Percentiles rank a stretch among this genome's conserved stretches.
These are phyloP conservation scores for Apiospora sp. DNA, from an alignment of 2,329 filamentous ascomycete genomes.

Conservation along the genomic window DNA sequence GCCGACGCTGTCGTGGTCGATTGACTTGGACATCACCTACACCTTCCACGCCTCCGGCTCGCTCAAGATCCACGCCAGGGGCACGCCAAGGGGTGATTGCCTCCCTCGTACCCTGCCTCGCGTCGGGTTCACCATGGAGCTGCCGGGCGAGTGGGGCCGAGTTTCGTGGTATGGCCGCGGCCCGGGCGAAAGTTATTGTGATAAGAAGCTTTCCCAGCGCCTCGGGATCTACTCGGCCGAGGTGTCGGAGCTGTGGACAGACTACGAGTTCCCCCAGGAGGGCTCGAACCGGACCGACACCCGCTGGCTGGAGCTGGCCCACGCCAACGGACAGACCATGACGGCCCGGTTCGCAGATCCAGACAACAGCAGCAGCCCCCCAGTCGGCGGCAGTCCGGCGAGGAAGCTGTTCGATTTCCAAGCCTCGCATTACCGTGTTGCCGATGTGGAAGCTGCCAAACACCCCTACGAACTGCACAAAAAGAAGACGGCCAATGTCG, in stretches of 20 bases:
- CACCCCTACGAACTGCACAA: constrained; percentile 70
- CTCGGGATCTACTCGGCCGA: constrained; percentile 57
- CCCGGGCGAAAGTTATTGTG: constrained; percentile 71
- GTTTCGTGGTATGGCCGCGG: constrained; percentile 72
- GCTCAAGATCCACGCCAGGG: constrained; percentile 58
- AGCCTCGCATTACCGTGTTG: constrained; percentile 60
- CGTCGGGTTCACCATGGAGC: constrained; percentile 63
- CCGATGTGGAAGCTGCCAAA: constrained; percentile 62
- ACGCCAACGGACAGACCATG: constrained; percentile 35
- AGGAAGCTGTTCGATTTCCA: constrained; percentile 60
- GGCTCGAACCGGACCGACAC: constrained; percentile 70
- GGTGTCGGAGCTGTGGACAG: constrained; percentile 63
- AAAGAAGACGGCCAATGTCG: constrained; percentile 60
- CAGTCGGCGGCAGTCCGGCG: constrained; percentile 42
- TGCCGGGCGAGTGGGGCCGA: constrained; percentile 37
- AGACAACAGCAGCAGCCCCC: constrained; percentile 25
- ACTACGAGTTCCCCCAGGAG: constrained; percentile 75
- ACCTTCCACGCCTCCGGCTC: constrained; percentile 56
- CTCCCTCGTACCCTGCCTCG: constrained; percentile 67
- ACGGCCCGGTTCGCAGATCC: constrained; percentile 40
- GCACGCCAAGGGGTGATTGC: constrained; percentile 55
- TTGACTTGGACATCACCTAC: constrained; percentile 61
- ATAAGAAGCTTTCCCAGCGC: constrained; percentile 69
- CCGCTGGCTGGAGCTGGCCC: constrained; percentile 60
- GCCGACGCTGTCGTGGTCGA: constrained; percentile 68